A percentile compares a stretch with the other conserved stretches of the same genome.
These are phyloP conservation scores for Candida gigantensis DNA, from an alignment of 1,139 yeast species.

Conservation along the genomic window DNA sequence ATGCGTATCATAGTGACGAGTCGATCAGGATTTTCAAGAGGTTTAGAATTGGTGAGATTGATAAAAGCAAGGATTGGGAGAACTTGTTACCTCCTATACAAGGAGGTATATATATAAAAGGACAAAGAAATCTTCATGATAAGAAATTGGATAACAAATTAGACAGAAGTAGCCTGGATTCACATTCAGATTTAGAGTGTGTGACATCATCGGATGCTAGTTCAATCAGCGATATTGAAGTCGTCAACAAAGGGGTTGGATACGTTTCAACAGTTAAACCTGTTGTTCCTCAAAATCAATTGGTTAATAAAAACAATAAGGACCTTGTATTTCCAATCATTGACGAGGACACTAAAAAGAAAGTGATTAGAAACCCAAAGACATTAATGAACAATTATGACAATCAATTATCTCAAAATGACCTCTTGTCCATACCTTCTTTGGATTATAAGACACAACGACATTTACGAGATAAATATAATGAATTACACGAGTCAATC, in stretches of 20 bases:
- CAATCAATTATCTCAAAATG: constrained; percentile 52
- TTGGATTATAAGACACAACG: constrained; percentile 70
- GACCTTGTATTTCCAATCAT: constrained; percentile 39
- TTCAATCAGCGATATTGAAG: constrained; percentile 9
- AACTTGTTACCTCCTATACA: constrained; percentile 86
- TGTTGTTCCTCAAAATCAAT: constrained; percentile 49
- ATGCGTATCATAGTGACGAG: constrained; percentile 71
- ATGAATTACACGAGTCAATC: constrained; percentile 57
- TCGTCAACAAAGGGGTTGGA: constrained; percentile 26
- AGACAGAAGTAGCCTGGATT: constrained; percentile 15
- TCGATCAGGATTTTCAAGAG: constrained; percentile 50
- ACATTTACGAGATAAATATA: constrained; percentile 55
- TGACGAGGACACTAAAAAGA: constrained; percentile 4
- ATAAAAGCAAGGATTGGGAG: constrained; percentile 55
- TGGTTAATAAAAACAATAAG: constrained; percentile 39
- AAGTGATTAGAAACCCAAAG: constrained; percentile 53
- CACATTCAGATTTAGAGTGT: constrained; percentile 18
- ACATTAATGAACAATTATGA: constrained; percentile 59
- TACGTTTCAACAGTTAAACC: constrained; percentile 46
- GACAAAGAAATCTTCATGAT: neutral
- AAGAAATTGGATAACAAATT: constrained; percentile 19
- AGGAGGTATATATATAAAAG: constrained; percentile 57
- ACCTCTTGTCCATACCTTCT: constrained; percentile 57
- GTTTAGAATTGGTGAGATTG: constrained; percentile 66
- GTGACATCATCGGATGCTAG: constrained; percentile 17